phyloP scores from a whole-genome alignment of 257 asterid genomes.

The Fraxinus americana region DNA sequence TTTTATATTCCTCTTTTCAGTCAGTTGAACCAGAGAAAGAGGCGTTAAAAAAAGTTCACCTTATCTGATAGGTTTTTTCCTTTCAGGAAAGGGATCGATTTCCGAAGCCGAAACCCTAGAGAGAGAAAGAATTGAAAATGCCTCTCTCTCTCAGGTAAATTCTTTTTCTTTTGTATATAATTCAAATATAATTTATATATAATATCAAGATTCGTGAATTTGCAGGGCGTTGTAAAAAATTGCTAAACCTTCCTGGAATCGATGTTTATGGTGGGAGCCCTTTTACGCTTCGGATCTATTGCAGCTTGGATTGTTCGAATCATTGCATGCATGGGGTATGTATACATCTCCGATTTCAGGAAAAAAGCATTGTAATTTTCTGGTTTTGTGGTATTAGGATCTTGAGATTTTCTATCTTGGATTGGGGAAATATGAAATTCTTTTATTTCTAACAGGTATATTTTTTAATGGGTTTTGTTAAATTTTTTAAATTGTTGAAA shows the following conservation, averaged over 20 bases:
- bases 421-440: background rate
- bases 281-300: slow-evolving; percentile 64
- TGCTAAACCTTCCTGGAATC: slow-evolving; percentile 34
- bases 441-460: background rate
- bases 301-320: slow-evolving; percentile 58
- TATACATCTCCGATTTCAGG: slow-evolving; percentile 14
- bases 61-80: background rate
- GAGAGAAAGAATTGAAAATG: slow-evolving; percentile 29
- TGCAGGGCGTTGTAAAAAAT: slow-evolving; percentile 43
- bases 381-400: slow-evolving; percentile 6
- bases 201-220: slow-evolving; percentile 15
- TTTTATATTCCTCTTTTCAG: too few species aligned
- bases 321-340: slow-evolving; percentile 84
- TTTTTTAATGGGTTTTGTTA: background rate
- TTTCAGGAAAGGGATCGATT: slow-evolving; percentile 22
- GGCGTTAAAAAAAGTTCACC: background rate
- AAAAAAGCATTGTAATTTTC: background rate
- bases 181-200: background rate
- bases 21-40: background rate
- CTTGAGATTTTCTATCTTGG: background rate
- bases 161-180: background rate
- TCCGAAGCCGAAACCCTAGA: slow-evolving; percentile 8
- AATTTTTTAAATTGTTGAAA: background rate
- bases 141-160: slow-evolving; percentile 41
- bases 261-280: slow-evolving; percentile 62